Conservation (phyloP, 768 basidiomycete species). For the Boletus bicolor region DNA sequence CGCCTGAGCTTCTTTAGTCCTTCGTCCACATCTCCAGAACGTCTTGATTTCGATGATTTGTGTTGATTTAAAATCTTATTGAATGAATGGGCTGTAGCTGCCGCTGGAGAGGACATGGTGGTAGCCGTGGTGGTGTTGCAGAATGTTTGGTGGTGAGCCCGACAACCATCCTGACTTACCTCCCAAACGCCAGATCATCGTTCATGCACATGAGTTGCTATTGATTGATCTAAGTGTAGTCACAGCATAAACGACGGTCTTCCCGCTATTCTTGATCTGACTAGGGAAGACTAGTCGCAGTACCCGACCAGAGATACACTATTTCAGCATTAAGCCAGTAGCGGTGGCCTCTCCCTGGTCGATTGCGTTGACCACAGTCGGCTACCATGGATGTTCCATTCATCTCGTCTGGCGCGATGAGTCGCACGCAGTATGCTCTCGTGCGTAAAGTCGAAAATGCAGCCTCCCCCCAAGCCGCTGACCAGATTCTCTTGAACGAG, state of each 20-base stretch:
- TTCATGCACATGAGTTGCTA: not conserved
- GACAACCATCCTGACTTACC: not conserved
- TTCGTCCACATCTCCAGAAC: conserved; percentile 69
- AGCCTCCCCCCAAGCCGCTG: conserved; percentile 51
- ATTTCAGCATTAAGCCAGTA: conserved; percentile 5
- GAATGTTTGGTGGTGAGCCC: conserved; percentile 6
- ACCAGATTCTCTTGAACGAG: conserved; percentile 59
- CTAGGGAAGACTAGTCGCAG: not conserved
- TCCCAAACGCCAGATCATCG: not conserved
- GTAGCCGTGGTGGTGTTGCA: conserved; percentile 2
- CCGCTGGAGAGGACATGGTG: conserved; percentile 28
- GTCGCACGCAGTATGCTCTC: conserved; percentile 69
- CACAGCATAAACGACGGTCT: not conserved
- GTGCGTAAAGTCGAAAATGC: conserved; percentile 72
- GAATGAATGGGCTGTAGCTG: conserved; percentile 64
- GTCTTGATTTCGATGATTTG: conserved; percentile 63
- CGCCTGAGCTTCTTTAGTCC: conserved; percentile 82
- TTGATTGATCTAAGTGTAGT: not conserved
- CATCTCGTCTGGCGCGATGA: conserved; percentile 73
- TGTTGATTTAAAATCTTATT: conserved; percentile 76
- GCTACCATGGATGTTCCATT: conserved; percentile 74
- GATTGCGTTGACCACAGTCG: not conserved
- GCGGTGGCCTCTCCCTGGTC: not conserved
- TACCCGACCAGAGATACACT: conserved; percentile 17
- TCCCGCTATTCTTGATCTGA: not conserved